These are phyloP conservation scores for Piromyces sp. DNA, from an alignment of 192 early-diverging fungal genomes.

Conservation along the genomic window DNA sequence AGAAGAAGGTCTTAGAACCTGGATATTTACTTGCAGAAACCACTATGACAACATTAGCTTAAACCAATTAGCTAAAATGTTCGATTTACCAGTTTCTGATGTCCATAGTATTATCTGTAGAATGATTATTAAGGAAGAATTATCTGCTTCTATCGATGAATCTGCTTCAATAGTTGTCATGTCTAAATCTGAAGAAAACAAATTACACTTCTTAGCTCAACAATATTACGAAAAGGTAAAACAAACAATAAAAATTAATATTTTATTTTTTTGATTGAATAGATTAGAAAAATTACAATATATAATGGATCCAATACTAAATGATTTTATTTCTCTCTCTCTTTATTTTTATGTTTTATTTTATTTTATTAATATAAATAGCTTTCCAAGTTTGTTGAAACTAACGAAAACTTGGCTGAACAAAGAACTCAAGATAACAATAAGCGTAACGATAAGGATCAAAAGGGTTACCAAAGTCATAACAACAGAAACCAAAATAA, in stretches of 20 bases:
- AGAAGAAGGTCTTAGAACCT: conserved; percentile 89
- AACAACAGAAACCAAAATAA: not conserved
- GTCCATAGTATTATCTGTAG: conserved; percentile 68
- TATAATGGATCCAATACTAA: too few species aligned
- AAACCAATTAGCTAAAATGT: conserved; percentile 70
- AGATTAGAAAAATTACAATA: too few species aligned
- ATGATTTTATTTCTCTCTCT: too few species aligned
- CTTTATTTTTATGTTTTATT: too few species aligned
- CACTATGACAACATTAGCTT: conserved; percentile 80
- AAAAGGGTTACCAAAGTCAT: not conserved
- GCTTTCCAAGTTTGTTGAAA: not conserved
- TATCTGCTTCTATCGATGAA: conserved; percentile 75
- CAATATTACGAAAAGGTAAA: not conserved
- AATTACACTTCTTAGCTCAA: not conserved
- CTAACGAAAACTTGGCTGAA: not conserved
- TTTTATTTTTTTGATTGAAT: too few species aligned
- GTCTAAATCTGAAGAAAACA: not conserved
- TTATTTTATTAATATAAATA: not conserved
- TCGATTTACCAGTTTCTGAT: conserved; percentile 43
- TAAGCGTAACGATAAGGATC: not conserved
- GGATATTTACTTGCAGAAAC: conserved; percentile 79
- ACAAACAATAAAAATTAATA: too few species aligned
- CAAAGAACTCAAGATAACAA: not conserved
- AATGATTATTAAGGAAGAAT: conserved; percentile 88
- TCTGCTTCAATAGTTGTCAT: conserved; percentile 62